phyloP scores from a whole-genome alignment of 169 alveolate species.

The Besnoitia besnoiti region DNA sequence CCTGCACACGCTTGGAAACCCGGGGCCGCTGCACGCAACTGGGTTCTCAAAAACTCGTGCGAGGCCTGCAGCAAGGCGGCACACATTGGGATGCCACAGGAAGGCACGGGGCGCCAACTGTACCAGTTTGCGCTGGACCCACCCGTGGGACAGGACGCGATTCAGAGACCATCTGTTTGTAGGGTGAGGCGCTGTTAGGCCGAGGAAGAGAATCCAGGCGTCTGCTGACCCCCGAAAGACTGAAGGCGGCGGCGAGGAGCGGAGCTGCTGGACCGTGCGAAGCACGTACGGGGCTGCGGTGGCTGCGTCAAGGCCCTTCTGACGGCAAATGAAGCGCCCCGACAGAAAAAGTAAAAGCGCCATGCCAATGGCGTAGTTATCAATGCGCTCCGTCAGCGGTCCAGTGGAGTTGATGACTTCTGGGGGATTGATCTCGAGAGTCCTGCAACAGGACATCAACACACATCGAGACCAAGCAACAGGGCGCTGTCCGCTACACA shows the following conservation, averaged over 20 bases:
- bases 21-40: not conserved
- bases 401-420: slow-evolving; percentile 82
- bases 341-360: slow-evolving; percentile 78
- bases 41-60: not conserved
- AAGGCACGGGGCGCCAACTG: not conserved
- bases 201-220: slow-evolving; percentile 84
- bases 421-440: slow-evolving; percentile 86
- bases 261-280: slow-evolving; percentile 76
- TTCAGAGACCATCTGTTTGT: slow-evolving; percentile 75
- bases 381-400: slow-evolving; percentile 83
- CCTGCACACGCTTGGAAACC: not conserved
- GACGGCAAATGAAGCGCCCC: slow-evolving; percentile 84
- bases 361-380: slow-evolving; percentile 86
- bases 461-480: too few species aligned
- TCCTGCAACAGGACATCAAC: slow-evolving; percentile 32
- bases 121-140: slow-evolving; percentile 65
- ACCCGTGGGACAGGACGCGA: slow-evolving; percentile 80
- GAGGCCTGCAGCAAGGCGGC: not conserved
- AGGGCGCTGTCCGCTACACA: too few species aligned
- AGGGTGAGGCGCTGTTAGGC: slow-evolving; percentile 83
- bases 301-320: slow-evolving; percentile 81
- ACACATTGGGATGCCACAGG: slow-evolving; percentile 53
- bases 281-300: slow-evolving; percentile 81
- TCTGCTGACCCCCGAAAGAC: slow-evolving; percentile 71
- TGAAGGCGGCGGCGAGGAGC: slow-evolving; percentile 77